These are phyloP conservation scores for Pseudonectria foliicola DNA, from an alignment of 2,329 filamentous ascomycete genomes.

Conservation along the genomic window DNA sequence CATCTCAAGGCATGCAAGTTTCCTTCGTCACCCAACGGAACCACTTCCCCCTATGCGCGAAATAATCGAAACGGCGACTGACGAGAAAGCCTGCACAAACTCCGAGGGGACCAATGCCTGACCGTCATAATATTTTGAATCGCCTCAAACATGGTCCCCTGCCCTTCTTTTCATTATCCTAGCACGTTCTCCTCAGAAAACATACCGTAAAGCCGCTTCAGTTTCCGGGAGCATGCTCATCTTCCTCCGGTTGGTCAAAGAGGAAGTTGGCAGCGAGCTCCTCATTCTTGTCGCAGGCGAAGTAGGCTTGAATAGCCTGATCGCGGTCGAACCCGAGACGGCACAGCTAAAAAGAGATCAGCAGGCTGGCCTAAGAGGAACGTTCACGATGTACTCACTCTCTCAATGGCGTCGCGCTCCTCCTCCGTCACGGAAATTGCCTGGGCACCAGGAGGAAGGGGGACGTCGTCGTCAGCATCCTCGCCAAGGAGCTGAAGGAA, in stretches of 20 bases:
- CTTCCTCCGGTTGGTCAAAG: constrained; percentile 92
- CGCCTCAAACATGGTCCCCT: constrained; percentile 15
- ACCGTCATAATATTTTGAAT: constrained; percentile 18
- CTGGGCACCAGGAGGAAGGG: constrained; percentile 80
- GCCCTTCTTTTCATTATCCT: constrained; percentile 20
- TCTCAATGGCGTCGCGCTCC: constrained; percentile 93
- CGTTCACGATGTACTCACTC: constrained; percentile 48
- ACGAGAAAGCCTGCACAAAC: constrained; percentile 12
- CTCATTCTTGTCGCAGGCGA: constrained; percentile 99
- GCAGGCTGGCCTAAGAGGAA: constrained; percentile 23
- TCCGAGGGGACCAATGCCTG: constrained; percentile 13
- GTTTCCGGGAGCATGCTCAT: constrained; percentile 48
- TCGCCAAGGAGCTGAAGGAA: constrained; percentile 88
- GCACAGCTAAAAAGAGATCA: constrained; percentile 57
- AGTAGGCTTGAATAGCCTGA: constrained; percentile 94
- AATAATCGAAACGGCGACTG: constrained; percentile 9
- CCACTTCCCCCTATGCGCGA: constrained; percentile 11
- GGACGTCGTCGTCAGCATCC: constrained; percentile 75
- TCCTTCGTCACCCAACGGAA: constrained; percentile 10
- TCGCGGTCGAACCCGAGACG: constrained; percentile 89
- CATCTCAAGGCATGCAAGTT: constrained; percentile 11
- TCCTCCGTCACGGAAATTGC: constrained; percentile 90
- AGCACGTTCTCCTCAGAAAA: constrained; percentile 19
- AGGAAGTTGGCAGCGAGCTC: constrained; percentile 96
- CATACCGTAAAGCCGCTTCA: constrained; percentile 6